Percentiles rank a stretch among this genome's conserved stretches.
Conservation (phyloP, 73 alveolate genomes). For the Effrenium voratum region DNA sequence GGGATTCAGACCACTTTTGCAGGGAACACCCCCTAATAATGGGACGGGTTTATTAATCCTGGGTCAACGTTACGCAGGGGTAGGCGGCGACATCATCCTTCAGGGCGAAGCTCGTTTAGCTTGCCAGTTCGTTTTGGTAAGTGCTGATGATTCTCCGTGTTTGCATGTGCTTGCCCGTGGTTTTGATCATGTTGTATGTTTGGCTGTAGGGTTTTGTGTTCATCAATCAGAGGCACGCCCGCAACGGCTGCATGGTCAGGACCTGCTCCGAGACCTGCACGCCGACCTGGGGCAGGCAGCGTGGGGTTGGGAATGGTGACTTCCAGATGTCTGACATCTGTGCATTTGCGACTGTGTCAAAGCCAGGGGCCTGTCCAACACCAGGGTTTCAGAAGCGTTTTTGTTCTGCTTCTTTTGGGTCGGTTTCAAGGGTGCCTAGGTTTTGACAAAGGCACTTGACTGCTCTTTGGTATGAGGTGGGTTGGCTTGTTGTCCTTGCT, state of each 20-base stretch:
- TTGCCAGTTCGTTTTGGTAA: no score
- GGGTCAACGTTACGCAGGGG: background rate
- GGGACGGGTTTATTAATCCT: no score
- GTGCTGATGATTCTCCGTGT: background rate
- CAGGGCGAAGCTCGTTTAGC: background rate
- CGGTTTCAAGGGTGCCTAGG: background rate
- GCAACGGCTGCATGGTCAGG: no score
- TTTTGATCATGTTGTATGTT: no score
- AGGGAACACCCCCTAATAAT: no score
- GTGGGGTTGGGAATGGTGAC: background rate
- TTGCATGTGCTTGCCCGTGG: background rate
- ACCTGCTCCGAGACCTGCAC: conserved; percentile 17
- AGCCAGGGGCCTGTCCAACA: no score
- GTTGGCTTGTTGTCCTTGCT: no score
- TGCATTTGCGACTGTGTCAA: no score
- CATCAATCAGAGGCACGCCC: no score
- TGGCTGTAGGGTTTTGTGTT: no score
- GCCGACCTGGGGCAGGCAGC: conserved; percentile 25
- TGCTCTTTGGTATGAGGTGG: background rate
- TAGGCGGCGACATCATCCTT: background rate
- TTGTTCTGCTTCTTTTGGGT: background rate
- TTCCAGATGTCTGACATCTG: no score
- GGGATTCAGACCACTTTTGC: no score
- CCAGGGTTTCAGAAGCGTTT: background rate
- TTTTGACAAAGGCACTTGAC: background rate